Base-by-base conservation (phyloP, 345 rosid genomes). In the Excoecaria cochinchinensis region DNA sequence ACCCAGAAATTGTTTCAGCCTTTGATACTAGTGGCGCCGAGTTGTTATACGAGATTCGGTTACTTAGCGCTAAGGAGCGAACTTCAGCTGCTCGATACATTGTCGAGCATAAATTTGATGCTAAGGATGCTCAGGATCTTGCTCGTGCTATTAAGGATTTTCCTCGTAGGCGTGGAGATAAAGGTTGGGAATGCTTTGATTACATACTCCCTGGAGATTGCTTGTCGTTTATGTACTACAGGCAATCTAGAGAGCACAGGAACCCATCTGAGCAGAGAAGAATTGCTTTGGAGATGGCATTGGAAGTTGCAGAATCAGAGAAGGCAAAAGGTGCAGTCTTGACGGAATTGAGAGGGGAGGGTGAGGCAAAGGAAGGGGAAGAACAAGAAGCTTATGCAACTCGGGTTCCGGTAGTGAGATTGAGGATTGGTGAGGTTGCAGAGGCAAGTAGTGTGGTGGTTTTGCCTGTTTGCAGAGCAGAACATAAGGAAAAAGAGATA, bases 121-220 rank as follows among this genome's bases (percentile, higher is more conserved):
- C 71, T 0, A 86, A 87, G 73, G 89, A 90, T n/a, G 86, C 94
- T 13, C 85, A 80, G 61, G 99, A 95, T 53, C 72, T 92, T 4
- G 99, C 99, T 3, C 83, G 94, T 4, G 85, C 98, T 1, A 80
- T 91, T 53, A 95, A 95, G 81, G 99, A 95, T 81, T 95, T 78
- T 72, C 98, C 99, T 3, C 86, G 92, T 14, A 85, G 98, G 67
- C 84, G 87, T 4, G 89, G 89, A 11, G 97, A 92, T 11, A 84
- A 67, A 60, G 83, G 81, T 0, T 92, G 89, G 92, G 78, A 72
- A 61, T 80, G 76, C 58, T 95, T 92, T 63, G 87, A 95, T 60
- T 92, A 89, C 63, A 67, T 72, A 0, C 79, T 81, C 3, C 94
- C 99, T 0, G 97, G 98, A 8, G 99, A 95, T 70, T 91, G 98